Evolutionary conservation across 345 rosid genomes (phyloP).

Genomic region (Citrus maxima): DNA sequence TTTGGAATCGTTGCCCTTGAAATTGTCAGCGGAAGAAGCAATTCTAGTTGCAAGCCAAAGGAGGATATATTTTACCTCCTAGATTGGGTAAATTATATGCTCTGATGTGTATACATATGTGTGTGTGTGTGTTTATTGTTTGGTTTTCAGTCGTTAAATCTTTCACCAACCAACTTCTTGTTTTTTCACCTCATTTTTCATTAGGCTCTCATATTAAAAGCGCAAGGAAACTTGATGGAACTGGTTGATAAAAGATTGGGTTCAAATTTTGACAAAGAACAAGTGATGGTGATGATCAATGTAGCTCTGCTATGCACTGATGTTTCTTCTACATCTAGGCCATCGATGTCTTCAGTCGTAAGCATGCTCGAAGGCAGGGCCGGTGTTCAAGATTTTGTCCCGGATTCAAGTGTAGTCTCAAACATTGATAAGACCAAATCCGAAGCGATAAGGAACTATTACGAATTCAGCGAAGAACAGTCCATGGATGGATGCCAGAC

Average conservation of each 20-base stretch:
- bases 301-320: slow-evolving; percentile 46
- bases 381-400: slow-evolving; percentile 15
- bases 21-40: slow-evolving; percentile 30
- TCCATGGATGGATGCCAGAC: not conserved
- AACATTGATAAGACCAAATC: slow-evolving; percentile 1
- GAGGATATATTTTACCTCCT: slow-evolving; percentile 20
- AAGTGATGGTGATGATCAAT: slow-evolving; percentile 42
- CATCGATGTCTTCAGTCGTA: slow-evolving; percentile 55
- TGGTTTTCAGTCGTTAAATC: not conserved
- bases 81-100: slow-evolving; percentile 24
- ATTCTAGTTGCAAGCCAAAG: slow-evolving; percentile 6
- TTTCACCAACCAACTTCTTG: not conserved
- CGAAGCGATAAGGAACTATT: slow-evolving; percentile 19
- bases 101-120: too few species aligned
- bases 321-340: slow-evolving; percentile 36
- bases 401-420: not conserved
- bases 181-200: not conserved
- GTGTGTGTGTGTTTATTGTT: too few species aligned
- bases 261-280: slow-evolving; percentile 35
- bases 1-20: slow-evolving; percentile 37
- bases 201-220: slow-evolving; percentile 39
- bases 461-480: not conserved
- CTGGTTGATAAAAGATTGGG: slow-evolving; percentile 46
- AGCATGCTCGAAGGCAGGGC: slow-evolving; percentile 55
- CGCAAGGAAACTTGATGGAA: slow-evolving; percentile 31